Conservation (phyloP, 495 filamentous ascomycete genomes). For the Talaromyces thailandensis region DNA sequence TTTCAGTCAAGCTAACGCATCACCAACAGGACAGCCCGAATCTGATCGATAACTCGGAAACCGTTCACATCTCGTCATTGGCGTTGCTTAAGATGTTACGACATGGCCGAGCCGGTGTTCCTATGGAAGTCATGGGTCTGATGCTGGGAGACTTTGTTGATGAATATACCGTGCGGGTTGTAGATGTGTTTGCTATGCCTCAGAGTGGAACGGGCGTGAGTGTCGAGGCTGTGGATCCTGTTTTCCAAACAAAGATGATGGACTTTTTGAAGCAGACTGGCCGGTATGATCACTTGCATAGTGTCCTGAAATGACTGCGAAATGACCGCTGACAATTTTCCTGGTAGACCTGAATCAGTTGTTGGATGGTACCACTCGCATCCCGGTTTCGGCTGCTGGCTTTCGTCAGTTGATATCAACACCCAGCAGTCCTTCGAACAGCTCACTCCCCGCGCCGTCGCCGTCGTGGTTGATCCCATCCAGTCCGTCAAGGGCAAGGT, state of each 20-base stretch:
- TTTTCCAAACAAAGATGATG: slow-evolving; percentile 99
- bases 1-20: not conserved
- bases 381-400: slow-evolving; percentile 98
- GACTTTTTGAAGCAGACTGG: slow-evolving; percentile 97
- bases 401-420: slow-evolving; percentile 98
- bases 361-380: slow-evolving; percentile 99
- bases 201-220: slow-evolving; percentile 97
- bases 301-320: not conserved
- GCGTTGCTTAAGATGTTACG: slow-evolving; percentile 97
- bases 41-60: slow-evolving; percentile 97
- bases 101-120: slow-evolving; percentile 93
- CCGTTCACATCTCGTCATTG: slow-evolving; percentile 96
- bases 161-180: slow-evolving; percentile 95
- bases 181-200: slow-evolving; percentile 99
- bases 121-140: slow-evolving; percentile 99
- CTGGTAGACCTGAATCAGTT: slow-evolving; percentile 77
- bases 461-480: slow-evolving; percentile 96
- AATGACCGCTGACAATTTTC: not conserved
- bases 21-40: slow-evolving; percentile 65
- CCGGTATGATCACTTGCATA: slow-evolving; percentile 48
- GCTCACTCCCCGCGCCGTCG: slow-evolving; percentile 88
- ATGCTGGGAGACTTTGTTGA: slow-evolving; percentile 99
- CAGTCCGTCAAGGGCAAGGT: slow-evolving; percentile 99
- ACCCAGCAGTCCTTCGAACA: slow-evolving; percentile 99
- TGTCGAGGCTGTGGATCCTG: slow-evolving; percentile 95